A percentile compares a stretch with the other conserved stretches of the same genome.
Conservation (phyloP, 441 rosid species). For the Pelargonium australe region DNA sequence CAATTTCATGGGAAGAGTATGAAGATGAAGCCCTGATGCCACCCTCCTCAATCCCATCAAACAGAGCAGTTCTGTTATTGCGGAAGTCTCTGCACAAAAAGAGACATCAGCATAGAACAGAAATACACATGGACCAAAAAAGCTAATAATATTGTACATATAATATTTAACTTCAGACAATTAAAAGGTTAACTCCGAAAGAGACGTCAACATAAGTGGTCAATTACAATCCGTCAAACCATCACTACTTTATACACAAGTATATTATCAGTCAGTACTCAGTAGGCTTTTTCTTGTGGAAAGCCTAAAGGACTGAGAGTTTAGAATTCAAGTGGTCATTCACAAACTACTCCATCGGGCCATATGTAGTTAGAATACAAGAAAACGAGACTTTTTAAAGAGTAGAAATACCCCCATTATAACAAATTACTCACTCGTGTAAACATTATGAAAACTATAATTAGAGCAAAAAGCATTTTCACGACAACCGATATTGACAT, state of each 20-base stretch:
- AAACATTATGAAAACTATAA: neutral
- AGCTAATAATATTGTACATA: neutral
- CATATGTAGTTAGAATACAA: neutral
- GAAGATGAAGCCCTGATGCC: conserved; percentile 83
- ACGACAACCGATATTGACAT: neutral
- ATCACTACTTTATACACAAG: neutral
- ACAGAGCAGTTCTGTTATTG: conserved; percentile 60
- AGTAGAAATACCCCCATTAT: neutral
- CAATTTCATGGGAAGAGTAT: conserved; percentile 73
- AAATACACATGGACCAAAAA: conserved; percentile 8
- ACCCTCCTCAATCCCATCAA: conserved; percentile 96
- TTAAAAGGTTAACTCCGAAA: neutral
- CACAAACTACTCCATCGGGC: conserved; percentile 1
- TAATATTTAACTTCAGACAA: neutral
- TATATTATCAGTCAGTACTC: neutral
- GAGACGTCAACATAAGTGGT: neutral
- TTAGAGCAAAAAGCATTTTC: neutral
- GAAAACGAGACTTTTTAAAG: neutral
- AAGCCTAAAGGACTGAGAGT: too few species aligned
- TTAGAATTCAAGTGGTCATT: too few species aligned
- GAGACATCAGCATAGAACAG: conserved; percentile 12
- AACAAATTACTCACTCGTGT: neutral
- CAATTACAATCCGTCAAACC: neutral
- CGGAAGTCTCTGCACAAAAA: conserved; percentile 58
- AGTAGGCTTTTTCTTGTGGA: too few species aligned